These are phyloP conservation scores for Penicillium arizonense DNA, from an alignment of 495 filamentous ascomycete species.

Conservation along the genomic window DNA sequence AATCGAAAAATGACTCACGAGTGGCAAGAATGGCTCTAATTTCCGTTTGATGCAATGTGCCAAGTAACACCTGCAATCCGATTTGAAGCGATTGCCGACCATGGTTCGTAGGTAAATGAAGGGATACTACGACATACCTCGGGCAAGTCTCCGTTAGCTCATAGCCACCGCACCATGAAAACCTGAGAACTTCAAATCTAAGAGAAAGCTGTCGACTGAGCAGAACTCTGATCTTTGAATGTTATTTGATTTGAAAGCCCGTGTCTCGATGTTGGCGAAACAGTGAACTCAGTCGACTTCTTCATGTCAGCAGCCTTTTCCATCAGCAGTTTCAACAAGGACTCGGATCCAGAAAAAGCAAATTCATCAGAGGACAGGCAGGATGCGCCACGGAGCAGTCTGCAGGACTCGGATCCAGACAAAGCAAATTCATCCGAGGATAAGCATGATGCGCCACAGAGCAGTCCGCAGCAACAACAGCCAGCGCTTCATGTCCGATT, in stretches of 20 bases:
- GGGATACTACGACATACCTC: background rate
- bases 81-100: background rate
- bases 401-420: background rate
- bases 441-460: background rate
- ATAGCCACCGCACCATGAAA: background rate
- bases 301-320: constrained; percentile 1
- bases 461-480: background rate
- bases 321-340: background rate
- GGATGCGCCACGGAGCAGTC: background rate
- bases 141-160: constrained; percentile 17
- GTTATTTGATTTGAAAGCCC: too few species aligned
- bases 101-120: background rate
- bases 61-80: too few species aligned
- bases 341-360: constrained; percentile 1
- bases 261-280: constrained; percentile 2
- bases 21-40: background rate
- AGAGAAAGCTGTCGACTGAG: too few species aligned
- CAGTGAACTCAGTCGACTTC: background rate
- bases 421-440: background rate
- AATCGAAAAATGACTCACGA: background rate
- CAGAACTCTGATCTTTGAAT: too few species aligned
- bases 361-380: background rate
- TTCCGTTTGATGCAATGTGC: background rate
- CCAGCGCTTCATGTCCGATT: constrained; percentile 18
- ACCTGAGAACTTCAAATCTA: background rate